Evolutionary conservation across 2,329 filamentous ascomycete species (phyloP), one percentile per base, ranked within the genome.

Genomic region (Diaporthe caulivora): DNA sequence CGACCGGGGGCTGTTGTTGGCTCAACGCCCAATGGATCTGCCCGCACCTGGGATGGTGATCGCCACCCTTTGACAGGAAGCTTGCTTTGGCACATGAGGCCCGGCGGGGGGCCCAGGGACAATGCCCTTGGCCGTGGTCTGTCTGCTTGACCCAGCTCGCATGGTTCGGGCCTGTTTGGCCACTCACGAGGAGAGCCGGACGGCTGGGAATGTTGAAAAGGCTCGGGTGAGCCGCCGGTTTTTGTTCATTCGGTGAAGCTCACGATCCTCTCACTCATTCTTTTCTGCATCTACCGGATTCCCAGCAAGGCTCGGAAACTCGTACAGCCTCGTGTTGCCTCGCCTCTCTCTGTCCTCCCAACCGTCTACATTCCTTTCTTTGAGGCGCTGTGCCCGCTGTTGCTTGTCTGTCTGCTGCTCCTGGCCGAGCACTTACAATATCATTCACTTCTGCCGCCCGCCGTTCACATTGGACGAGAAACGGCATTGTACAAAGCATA

Each of bases 371-470:
- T 44, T 64, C 64, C 31, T 70, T 70, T 34, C 18, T 70, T 53
- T 54, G 44, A 44, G 31, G 31, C 60, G 60, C 40, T n/a, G 37
- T n/a, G 29, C 37, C 37, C n/a, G 18, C 34, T 40, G 47, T 64
- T 73, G 47, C 71, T 55, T 44, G 44, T 73, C 64, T 65, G 62
- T 65, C 31, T 37, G 44, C 44, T 60, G 55, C 54, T 73, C 34
- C 71, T n/a, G 54, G 65, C 65, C 54, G 68, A 70, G 64, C 64
- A 58, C 58, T 42, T 31, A 55, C 62, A 72, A 65, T 65, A 31
- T 51, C 62, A 37, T 53, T 62, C 29, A 24, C 26, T 47, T 62
- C 29, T 37, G 29, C 18, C 18, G 31, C 29, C 29, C 29, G 15
- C 18, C 5, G 51, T 70, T 40, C 8, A n/a, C 21, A n/a, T 70